Conservation (phyloP, 2,329 filamentous ascomycete genomes). For the Colletotrichum navitas region DNA sequence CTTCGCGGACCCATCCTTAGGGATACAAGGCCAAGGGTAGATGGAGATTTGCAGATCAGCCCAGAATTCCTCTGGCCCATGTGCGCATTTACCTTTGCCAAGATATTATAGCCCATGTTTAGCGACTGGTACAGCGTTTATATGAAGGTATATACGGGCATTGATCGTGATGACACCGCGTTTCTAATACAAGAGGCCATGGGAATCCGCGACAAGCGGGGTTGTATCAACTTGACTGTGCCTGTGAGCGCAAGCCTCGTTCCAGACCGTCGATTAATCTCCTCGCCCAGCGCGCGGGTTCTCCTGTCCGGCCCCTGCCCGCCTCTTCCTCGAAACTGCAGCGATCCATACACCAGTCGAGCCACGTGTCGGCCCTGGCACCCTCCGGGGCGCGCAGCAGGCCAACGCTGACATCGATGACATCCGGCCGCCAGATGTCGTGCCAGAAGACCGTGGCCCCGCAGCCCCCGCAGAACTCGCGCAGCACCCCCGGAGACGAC, state of each 20-base stretch:
- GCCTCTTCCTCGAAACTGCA: slow-evolving; percentile 72
- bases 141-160: background rate
- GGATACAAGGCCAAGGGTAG: background rate
- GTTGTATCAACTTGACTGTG: background rate
- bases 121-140: background rate
- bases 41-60: background rate
- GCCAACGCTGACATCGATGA: slow-evolving; percentile 75
- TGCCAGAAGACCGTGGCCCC: slow-evolving; percentile 76
- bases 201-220: no score
- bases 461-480: slow-evolving; percentile 73
- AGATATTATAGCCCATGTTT: background rate
- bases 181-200: background rate
- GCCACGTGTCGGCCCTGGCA: slow-evolving; percentile 67
- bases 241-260: slow-evolving; percentile 44
- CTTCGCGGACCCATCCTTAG: background rate
- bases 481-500: slow-evolving; percentile 65
- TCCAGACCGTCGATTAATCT: slow-evolving; percentile 48
- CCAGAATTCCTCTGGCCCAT: background rate
- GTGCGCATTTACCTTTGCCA: background rate
- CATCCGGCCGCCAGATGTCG: slow-evolving; percentile 61
- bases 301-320: slow-evolving; percentile 47
- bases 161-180: background rate
- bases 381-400: slow-evolving; percentile 65
- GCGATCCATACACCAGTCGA: slow-evolving; percentile 71
- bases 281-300: slow-evolving; percentile 46